Evolutionary conservation across 805 yeast genomes (phyloP).

Genomic region (Saccharomycopsis amapae): DNA sequence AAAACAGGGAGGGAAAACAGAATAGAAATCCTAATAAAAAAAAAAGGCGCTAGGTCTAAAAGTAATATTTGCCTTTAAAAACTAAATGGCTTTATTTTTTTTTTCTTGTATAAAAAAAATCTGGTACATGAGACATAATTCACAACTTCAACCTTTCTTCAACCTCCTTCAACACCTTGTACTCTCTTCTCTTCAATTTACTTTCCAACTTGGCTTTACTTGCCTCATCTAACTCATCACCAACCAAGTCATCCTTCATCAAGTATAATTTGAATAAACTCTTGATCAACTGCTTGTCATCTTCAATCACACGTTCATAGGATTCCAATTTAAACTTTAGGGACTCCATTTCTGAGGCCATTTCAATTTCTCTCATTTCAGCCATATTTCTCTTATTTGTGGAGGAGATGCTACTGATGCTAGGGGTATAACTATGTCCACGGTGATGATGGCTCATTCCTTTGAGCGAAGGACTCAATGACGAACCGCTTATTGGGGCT

Average conservation of each 20-base stretch:
- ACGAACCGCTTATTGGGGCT: too few relatives aligned
- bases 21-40: background rate
- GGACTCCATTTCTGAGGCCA: constrained; percentile 15
- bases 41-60: too few relatives aligned
- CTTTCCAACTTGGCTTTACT: constrained; percentile 3
- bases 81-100: too few relatives aligned
- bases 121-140: background rate
- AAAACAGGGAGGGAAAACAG: background rate
- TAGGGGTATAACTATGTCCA: constrained; percentile 10
- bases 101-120: too few relatives aligned
- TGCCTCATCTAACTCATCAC: background rate
- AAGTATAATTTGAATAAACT: constrained; percentile 19
- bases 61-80: too few relatives aligned
- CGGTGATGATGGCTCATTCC: background rate
- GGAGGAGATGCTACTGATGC: constrained; percentile 9
- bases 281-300: constrained; percentile 19
- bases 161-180: constrained; percentile 19
- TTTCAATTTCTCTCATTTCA: constrained; percentile 18
- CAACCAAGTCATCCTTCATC: constrained; percentile 16
- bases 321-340: constrained; percentile 16
- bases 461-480: background rate
- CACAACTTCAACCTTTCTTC: constrained; percentile 16
- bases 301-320: constrained; percentile 16
- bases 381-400: constrained; percentile 1
- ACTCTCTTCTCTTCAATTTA: constrained; percentile 15